These are phyloP conservation scores for Dimocarpus longan DNA, from an alignment of 345 rosid genomes.

Conservation along the genomic window DNA sequence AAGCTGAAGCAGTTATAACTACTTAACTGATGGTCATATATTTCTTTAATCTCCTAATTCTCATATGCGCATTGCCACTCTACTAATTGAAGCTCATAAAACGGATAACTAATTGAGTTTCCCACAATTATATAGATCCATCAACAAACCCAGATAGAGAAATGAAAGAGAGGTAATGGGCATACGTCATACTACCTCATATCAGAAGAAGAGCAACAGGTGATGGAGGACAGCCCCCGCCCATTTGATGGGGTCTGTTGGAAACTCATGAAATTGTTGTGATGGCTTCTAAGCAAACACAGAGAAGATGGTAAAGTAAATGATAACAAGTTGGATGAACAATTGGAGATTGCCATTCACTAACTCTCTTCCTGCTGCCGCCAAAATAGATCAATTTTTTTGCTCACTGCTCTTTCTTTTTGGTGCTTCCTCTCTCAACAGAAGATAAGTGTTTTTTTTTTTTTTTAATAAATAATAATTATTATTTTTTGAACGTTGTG, in stretches of 20 bases:
- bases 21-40: neutral
- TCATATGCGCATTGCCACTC: neutral
- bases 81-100: neutral
- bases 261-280: conserved; percentile 23
- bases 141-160: neutral
- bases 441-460: neutral
- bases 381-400: conserved; percentile 1
- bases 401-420: neutral
- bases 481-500: too few species aligned
- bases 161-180: neutral
- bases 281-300: conserved; percentile 34
- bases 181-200: conserved; percentile 37
- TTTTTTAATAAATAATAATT: too few species aligned
- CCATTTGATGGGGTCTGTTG: conserved; percentile 26
- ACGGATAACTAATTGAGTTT: neutral
- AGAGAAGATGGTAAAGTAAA: conserved; percentile 20
- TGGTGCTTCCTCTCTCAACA: neutral
- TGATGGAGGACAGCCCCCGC: conserved; percentile 38
- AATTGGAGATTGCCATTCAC: conserved; percentile 54
- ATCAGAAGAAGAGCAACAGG: conserved; percentile 56
- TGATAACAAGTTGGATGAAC: conserved; percentile 13
- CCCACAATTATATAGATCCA: neutral
- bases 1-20: neutral
- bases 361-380: conserved; percentile 23
- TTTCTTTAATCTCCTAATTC: neutral